phyloP scores from a whole-genome alignment of 2,329 filamentous ascomycete genomes.

The Eurotiales sp. region DNA sequence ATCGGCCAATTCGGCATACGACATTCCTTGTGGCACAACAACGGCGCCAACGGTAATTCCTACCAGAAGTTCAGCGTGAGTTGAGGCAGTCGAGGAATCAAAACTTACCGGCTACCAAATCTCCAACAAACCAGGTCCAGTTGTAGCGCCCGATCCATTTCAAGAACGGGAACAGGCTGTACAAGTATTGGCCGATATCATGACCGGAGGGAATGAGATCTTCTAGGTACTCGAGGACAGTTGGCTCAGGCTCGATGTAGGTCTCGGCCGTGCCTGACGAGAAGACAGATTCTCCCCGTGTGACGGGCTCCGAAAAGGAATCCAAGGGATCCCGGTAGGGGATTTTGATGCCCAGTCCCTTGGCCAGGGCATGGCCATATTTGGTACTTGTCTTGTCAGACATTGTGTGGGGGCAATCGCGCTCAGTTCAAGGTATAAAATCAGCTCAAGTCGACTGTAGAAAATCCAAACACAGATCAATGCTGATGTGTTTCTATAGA shows the following conservation, averaged over 20 bases:
- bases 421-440: neutral
- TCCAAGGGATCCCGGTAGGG: constrained; percentile 58
- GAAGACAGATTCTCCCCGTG: constrained; percentile 73
- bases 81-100: constrained; percentile 8
- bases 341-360: constrained; percentile 76
- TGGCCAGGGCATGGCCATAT: constrained; percentile 70
- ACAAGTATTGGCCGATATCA: constrained; percentile 59
- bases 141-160: constrained; percentile 92
- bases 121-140: constrained; percentile 78
- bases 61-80: constrained; percentile 23
- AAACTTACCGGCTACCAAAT: constrained; percentile 75
- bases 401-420: constrained; percentile 25
- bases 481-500: neutral
- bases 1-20: constrained; percentile 79
- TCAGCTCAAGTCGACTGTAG: no score
- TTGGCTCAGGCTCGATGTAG: constrained; percentile 81
- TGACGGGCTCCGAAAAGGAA: constrained; percentile 58
- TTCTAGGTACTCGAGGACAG: constrained; percentile 66
- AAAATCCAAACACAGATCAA: neutral
- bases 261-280: constrained; percentile 69
- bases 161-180: constrained; percentile 78
- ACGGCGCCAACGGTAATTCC: constrained; percentile 70
- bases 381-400: constrained; percentile 45
- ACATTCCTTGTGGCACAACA: constrained; percentile 96
- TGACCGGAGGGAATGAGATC: constrained; percentile 58